These are phyloP conservation scores for Harringtonia aguacate DNA, from an alignment of 2,329 filamentous ascomycete species.

Conservation along the genomic window DNA sequence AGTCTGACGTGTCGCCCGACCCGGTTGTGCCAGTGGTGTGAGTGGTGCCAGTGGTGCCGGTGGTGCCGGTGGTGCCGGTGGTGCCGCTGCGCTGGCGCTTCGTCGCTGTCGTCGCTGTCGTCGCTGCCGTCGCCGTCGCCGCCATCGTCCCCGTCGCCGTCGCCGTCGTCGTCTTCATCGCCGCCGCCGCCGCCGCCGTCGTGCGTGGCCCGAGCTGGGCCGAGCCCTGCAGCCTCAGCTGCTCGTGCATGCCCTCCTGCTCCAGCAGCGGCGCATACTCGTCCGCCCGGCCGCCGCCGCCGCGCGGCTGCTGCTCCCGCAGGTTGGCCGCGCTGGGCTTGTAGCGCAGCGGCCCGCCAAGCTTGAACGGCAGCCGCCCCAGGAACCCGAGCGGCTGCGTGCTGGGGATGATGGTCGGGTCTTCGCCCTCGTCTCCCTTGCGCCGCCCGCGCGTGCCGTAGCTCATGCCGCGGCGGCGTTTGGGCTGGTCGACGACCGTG, in stretches of 20 bases:
- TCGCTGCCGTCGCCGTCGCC: slow-evolving; percentile 2
- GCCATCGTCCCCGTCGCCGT: slow-evolving; percentile 15
- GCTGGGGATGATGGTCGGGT: slow-evolving; percentile 83
- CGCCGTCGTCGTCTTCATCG: neutral
- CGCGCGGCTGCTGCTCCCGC: slow-evolving; percentile 62
- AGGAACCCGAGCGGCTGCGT: slow-evolving; percentile 80
- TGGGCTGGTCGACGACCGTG: slow-evolving; percentile 50
- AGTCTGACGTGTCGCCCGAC: slow-evolving; percentile 75
- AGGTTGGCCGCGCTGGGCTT: slow-evolving; percentile 85
- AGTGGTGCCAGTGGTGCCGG: slow-evolving; percentile 58
- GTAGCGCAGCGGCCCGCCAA: slow-evolving; percentile 75
- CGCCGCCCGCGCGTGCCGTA: slow-evolving; percentile 51
- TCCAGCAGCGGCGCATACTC: slow-evolving; percentile 63
- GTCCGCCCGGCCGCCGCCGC: slow-evolving; percentile 13
- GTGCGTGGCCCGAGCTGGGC: too few species aligned
- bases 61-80: slow-evolving; percentile 29
- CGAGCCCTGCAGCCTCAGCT: neutral
- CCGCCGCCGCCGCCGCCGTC: neutral
- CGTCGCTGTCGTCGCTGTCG: neutral
- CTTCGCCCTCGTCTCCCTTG: slow-evolving; percentile 39
- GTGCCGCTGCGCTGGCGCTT: slow-evolving; percentile 63
- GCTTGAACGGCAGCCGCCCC: slow-evolving; percentile 70
- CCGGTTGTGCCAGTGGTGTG: slow-evolving; percentile 22
- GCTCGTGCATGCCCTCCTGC: slow-evolving; percentile 26
- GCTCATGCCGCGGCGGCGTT: slow-evolving; percentile 73